These are phyloP conservation scores for Teunomyces stri DNA, from an alignment of 805 yeast species.

Conservation along the genomic window DNA sequence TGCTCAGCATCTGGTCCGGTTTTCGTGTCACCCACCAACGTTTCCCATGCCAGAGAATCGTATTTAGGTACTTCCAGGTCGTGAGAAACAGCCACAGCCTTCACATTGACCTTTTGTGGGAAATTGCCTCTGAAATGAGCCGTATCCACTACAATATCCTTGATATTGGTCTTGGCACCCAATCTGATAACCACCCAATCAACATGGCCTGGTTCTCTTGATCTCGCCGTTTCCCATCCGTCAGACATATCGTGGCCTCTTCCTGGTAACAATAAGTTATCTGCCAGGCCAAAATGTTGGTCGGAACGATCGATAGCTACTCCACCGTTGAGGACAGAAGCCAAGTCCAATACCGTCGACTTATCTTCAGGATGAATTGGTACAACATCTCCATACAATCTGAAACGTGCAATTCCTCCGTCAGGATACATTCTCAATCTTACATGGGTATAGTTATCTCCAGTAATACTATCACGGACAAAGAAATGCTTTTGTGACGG, in stretches of 20 bases:
- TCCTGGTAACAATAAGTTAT: slow-evolving; percentile 86
- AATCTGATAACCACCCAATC: slow-evolving; percentile 90
- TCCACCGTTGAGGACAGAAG: slow-evolving; percentile 84
- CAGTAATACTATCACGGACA: slow-evolving; percentile 58
- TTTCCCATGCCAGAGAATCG: slow-evolving; percentile 55
- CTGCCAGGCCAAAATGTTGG: slow-evolving; percentile 93
- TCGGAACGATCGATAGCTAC: slow-evolving; percentile 81
- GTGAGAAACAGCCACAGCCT: slow-evolving; percentile 46
- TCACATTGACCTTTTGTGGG: slow-evolving; percentile 77
- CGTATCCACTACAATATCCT: slow-evolving; percentile 74
- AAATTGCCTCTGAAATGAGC: slow-evolving; percentile 94
- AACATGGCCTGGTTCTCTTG: slow-evolving; percentile 76
- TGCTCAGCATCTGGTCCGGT: slow-evolving; percentile 88
- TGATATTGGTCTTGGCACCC: slow-evolving; percentile 61
- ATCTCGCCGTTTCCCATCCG: slow-evolving; percentile 97
- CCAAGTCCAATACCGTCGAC: slow-evolving; percentile 60
- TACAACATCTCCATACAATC: slow-evolving; percentile 79
- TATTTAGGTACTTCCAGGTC: slow-evolving; percentile 38
- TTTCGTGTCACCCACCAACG: slow-evolving; percentile 63
- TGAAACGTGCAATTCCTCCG: slow-evolving; percentile 95
- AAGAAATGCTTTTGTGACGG: slow-evolving; percentile 87
- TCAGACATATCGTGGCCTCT: slow-evolving; percentile 96
- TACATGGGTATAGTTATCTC: slow-evolving; percentile 67
- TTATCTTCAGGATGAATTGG: slow-evolving; percentile 60
- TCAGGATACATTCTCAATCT: slow-evolving; percentile 93